A percentile compares a stretch with the other conserved stretches of the same genome.
These are phyloP conservation scores for Picochlorum sp. DNA, from an alignment of 139 green algal genomes.

Conservation along the genomic window DNA sequence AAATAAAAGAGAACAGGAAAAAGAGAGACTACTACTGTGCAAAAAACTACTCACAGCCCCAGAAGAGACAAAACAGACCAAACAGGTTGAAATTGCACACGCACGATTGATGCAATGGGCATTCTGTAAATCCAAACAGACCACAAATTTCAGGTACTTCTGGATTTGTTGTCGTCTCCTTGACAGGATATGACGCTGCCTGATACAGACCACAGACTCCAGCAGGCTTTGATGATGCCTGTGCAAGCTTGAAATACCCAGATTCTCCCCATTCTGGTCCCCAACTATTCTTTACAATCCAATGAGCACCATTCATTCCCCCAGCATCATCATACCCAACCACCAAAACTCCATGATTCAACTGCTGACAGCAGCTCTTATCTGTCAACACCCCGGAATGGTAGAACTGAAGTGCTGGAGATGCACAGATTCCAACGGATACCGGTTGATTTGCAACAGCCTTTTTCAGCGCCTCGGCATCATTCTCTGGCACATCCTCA, in stretches of 20 bases:
- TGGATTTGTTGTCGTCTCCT: slow-evolving; percentile 35
- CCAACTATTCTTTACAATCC: slow-evolving; percentile 94
- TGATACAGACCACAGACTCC: slow-evolving; percentile 58
- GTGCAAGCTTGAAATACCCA: slow-evolving; percentile 70
- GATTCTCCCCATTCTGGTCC: slow-evolving; percentile 32
- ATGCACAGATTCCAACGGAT: slow-evolving; percentile 79
- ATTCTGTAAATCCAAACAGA: slow-evolving; percentile 30
- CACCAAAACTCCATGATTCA: slow-evolving; percentile 90
- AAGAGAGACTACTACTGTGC: not conserved
- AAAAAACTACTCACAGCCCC: slow-evolving; percentile 21
- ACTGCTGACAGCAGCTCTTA: slow-evolving; percentile 49
- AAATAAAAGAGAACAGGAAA: not conserved
- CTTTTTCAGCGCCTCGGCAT: slow-evolving; percentile 48
- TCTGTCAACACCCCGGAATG: slow-evolving; percentile 38
- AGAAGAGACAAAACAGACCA: slow-evolving; percentile 25
- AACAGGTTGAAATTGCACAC: slow-evolving; percentile 27
- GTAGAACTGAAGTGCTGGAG: slow-evolving; percentile 81
- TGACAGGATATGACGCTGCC: slow-evolving; percentile 57
- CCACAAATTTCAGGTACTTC: slow-evolving; percentile 31
- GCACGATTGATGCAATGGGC: slow-evolving; percentile 16
- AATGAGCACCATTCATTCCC: slow-evolving; percentile 21
- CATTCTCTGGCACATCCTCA: slow-evolving; percentile 70
- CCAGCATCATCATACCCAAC: slow-evolving; percentile 44
- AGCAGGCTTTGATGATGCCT: slow-evolving; percentile 7
- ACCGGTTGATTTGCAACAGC: slow-evolving; percentile 74